A percentile compares a stretch with the other conserved stretches of the same genome.
Conservation (phyloP, 164 flowering plant genomes). For the Umbellularia californica region DNA sequence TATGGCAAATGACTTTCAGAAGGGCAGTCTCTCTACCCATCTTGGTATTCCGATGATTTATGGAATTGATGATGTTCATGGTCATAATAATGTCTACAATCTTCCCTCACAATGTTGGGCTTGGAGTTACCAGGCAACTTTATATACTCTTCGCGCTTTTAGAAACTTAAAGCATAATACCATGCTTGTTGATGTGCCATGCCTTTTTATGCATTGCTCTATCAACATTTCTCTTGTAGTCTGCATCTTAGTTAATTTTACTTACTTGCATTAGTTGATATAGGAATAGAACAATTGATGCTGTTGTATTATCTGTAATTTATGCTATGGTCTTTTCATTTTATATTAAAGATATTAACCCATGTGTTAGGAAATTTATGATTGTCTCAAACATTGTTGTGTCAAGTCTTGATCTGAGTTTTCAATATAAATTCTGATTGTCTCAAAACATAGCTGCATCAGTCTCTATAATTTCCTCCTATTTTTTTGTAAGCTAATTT, state of each 20-base stretch:
- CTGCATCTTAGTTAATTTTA: not conserved
- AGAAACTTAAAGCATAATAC: not conserved
- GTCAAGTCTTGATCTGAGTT: no score
- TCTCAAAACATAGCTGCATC: no score
- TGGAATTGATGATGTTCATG: constrained; percentile 84
- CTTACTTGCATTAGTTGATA: not conserved
- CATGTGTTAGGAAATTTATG: no score
- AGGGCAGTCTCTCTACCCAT: constrained; percentile 49
- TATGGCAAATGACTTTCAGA: constrained; percentile 63
- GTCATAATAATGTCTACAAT: constrained; percentile 74
- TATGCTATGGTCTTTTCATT: no score
- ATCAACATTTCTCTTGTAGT: not conserved
- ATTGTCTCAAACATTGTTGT: no score
- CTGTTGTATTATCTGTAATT: not conserved
- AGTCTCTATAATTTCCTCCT: no score
- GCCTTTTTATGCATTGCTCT: not conserved
- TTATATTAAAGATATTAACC: no score
- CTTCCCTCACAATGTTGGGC: constrained; percentile 78
- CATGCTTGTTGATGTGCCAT: not conserved
- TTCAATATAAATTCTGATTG: no score
- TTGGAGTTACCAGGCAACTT: constrained; percentile 60
- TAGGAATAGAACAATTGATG: not conserved
- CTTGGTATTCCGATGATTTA: constrained; percentile 81
- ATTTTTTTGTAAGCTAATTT: no score
- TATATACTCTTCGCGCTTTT: not conserved